Percentiles rank a stretch among this genome's conserved stretches.
Evolutionary conservation across 2,329 filamentous ascomycete genomes (phyloP).

Genomic region (Berkeleyomyces rouxiae): DNA sequence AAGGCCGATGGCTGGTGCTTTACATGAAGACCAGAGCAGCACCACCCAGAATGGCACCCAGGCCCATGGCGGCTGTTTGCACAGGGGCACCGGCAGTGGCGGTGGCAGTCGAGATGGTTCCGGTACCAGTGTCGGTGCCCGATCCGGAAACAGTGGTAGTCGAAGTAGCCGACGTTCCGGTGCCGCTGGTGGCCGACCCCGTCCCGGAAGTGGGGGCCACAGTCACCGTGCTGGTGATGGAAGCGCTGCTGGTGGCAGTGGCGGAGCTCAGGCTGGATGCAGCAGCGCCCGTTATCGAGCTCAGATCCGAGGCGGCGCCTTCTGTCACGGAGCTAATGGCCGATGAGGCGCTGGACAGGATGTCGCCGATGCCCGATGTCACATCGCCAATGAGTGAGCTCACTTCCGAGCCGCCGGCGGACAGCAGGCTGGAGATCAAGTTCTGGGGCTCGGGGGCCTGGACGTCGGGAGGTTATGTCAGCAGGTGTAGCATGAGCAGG

Average conservation of each 20-base stretch:
- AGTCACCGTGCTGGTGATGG: conserved; percentile 16
- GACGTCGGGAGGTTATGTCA: not conserved
- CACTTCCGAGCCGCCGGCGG: conserved; percentile 11
- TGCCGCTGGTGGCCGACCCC: conserved; percentile 11
- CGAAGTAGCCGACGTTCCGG: conserved; percentile 2
- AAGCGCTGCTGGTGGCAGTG: conserved; percentile 12
- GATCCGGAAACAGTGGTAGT: conserved; percentile 11
- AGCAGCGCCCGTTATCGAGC: conserved; percentile 13
- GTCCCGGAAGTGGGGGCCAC: conserved; percentile 15
- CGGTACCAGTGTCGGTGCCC: conserved; percentile 7
- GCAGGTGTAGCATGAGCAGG: not conserved
- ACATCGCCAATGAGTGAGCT: conserved; percentile 8
- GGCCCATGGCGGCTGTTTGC: conserved; percentile 27
- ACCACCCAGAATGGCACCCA: conserved; percentile 32
- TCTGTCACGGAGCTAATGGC: conserved; percentile 8
- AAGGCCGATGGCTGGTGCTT: conserved; percentile 9
- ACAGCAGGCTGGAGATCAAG: conserved; percentile 9
- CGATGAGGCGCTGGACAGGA: not conserved
- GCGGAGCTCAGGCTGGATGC: conserved; percentile 10
- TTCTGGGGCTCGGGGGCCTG: conserved; percentile 5
- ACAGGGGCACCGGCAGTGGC: conserved; percentile 19
- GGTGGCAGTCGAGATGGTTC: conserved; percentile 13
- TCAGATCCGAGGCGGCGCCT: conserved; percentile 12
- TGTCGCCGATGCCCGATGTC: conserved; percentile 4
- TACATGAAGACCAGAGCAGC: conserved; percentile 29